These are phyloP conservation scores for Rosa hybrid DNA, from an alignment of 331 rosid genomes.

Conservation along the genomic window DNA sequence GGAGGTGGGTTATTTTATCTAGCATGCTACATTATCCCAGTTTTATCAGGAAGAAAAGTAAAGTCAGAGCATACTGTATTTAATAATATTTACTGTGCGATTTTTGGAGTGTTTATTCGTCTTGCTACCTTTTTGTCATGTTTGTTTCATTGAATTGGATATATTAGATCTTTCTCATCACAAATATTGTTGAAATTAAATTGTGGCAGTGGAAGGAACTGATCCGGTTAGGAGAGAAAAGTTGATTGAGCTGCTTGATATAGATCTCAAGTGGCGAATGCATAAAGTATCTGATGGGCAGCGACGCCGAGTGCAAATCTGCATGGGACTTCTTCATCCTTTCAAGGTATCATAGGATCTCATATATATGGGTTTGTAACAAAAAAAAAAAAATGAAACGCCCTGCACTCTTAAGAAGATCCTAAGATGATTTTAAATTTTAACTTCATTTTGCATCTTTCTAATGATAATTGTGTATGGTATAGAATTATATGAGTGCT, in stretches of 20 bases:
- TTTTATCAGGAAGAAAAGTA: neutral
- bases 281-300: slow-evolving; percentile 99
- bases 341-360: slow-evolving; percentile 60
- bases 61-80: neutral
- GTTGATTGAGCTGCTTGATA: slow-evolving; percentile 89
- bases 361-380: neutral
- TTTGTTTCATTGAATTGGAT: neutral
- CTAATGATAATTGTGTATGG: neutral
- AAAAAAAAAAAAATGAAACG: neutral
- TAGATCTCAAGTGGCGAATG: slow-evolving; percentile 92
- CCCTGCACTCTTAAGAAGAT: neutral
- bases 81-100: neutral
- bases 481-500: neutral
- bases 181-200: slow-evolving; percentile 12
- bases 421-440: neutral
- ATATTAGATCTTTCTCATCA: neutral
- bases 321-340: slow-evolving; percentile 97
- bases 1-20: slow-evolving; percentile 63
- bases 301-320: slow-evolving; percentile 94
- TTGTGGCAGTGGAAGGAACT: slow-evolving; percentile 78
- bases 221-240: slow-evolving; percentile 81
- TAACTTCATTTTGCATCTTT: neutral
- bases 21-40: neutral
- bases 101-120: neutral
- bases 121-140: neutral